Evolutionary conservation across 495 filamentous ascomycete genomes (phyloP).

Genomic region (Mytilinidion resinicola): DNA sequence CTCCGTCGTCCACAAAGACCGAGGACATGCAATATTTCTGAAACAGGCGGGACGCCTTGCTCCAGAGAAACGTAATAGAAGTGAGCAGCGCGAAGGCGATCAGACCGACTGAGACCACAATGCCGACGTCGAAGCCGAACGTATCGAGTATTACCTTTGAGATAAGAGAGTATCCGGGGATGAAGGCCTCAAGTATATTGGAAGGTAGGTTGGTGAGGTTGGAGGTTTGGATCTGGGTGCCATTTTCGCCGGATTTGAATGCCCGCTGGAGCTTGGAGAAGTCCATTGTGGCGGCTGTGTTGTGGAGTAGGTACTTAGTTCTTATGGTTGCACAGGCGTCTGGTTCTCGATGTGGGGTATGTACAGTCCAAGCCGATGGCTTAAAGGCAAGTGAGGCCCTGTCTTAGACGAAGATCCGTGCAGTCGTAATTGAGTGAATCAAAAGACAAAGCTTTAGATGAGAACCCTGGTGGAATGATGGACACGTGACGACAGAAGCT

Average conservation of each 20-base stretch:
- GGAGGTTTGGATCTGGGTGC: not conserved
- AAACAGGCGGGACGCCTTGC: conserved; percentile 27
- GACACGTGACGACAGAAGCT: too few relatives aligned
- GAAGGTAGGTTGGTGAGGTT: conserved; percentile 28
- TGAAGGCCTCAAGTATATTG: conserved; percentile 62
- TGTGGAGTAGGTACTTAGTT: too few relatives aligned
- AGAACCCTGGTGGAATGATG: too few relatives aligned
- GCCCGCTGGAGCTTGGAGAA: not conserved
- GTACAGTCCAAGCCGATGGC: too few relatives aligned
- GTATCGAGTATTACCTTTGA: conserved; percentile 53
- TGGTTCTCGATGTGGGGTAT: too few relatives aligned
- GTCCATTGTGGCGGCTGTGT: not conserved
- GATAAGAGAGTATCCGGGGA: conserved; percentile 66
- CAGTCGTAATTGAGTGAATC: too few relatives aligned
- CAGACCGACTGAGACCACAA: conserved; percentile 61
- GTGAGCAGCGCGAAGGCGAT: conserved; percentile 35
- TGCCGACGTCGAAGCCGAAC: conserved; percentile 61
- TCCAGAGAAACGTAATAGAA: conserved; percentile 28
- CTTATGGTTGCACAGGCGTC: too few relatives aligned
- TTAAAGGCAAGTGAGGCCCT: too few relatives aligned
- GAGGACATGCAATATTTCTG: conserved; percentile 47
- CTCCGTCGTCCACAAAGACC: conserved; percentile 49
- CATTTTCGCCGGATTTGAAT: not conserved
- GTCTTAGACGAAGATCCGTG: too few relatives aligned
- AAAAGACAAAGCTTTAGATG: too few relatives aligned